Conservation (phyloP, 2,329 filamentous ascomycete genomes). For the Claviceps capensis region DNA sequence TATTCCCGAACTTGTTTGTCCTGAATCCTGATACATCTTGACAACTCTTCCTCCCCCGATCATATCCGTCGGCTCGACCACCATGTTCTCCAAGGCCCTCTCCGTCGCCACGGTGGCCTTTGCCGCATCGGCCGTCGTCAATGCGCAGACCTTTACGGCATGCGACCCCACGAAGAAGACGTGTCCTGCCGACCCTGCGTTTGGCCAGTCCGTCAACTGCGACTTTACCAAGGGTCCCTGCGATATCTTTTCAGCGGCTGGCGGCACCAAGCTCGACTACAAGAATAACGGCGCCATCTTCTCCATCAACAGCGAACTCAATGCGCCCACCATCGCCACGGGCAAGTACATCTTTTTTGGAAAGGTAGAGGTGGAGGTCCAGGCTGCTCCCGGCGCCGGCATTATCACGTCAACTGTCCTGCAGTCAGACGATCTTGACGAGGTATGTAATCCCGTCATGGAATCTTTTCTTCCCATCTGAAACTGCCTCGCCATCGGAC, state of each 20-base stretch:
- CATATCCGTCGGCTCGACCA: constrained; percentile 1
- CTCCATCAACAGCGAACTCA: constrained; percentile 52
- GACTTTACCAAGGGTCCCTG: constrained; percentile 68
- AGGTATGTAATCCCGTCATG: constrained; percentile 10
- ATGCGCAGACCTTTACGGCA: constrained; percentile 41
- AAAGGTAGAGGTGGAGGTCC: constrained; percentile 63
- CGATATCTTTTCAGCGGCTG: constrained; percentile 33
- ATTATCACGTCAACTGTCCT: constrained; percentile 85
- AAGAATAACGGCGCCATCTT: constrained; percentile 38
- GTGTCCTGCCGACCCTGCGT: constrained; percentile 64
- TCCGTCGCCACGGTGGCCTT: constrained; percentile 33
- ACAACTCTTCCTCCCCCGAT: not conserved
- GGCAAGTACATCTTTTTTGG: constrained; percentile 97
- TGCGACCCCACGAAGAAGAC: constrained; percentile 41
- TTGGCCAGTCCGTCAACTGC: constrained; percentile 46
- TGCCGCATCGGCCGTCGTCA: constrained; percentile 33
- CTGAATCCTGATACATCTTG: not conserved
- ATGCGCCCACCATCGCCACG: constrained; percentile 59
- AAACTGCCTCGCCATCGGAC: no score
- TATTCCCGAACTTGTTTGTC: no score
- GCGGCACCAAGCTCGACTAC: constrained; percentile 36
- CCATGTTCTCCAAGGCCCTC: constrained; percentile 31
- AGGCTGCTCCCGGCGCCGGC: constrained; percentile 66
- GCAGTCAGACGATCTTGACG: constrained; percentile 76
- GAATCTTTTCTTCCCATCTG: no score